Percentiles rank a stretch among this genome's conserved stretches.
These are phyloP conservation scores for Rhododendron vialii DNA, from an alignment of 148 eudicot species.

Conservation along the genomic window DNA sequence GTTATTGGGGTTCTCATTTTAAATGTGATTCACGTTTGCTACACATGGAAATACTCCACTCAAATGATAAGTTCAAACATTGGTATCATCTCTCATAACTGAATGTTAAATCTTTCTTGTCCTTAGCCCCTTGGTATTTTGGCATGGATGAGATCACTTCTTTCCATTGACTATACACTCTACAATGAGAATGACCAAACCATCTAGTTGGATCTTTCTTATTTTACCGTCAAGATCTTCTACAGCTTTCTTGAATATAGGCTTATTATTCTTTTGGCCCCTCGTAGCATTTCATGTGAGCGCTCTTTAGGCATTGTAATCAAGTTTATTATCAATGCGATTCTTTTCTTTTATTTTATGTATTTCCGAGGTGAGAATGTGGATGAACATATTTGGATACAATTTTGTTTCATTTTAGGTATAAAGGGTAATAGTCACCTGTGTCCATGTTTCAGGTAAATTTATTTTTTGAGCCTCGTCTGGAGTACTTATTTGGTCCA, in stretches of 20 bases:
- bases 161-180: background rate
- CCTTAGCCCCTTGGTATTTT: background rate
- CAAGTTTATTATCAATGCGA: background rate
- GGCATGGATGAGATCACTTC: background rate
- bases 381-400: too few species aligned
- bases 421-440: background rate
- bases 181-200: background rate
- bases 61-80: background rate
- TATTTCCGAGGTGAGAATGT: too few species aligned
- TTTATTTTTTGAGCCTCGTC: background rate
- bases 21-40: background rate
- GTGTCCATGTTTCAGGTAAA: background rate
- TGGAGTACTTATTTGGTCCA: background rate
- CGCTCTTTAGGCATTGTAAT: background rate
- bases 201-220: background rate
- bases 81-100: background rate
- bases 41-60: background rate
- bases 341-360: background rate
- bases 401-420: too few species aligned
- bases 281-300: background rate
- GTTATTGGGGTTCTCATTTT: background rate
- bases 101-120: background rate
- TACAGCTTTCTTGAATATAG: background rate
- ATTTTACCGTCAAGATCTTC: background rate
- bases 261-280: background rate